Evolutionary conservation across 1,284 basidiomycete genomes (phyloP), one percentile per base, ranked within the genome.

Genomic region (Marasmius sp.): DNA sequence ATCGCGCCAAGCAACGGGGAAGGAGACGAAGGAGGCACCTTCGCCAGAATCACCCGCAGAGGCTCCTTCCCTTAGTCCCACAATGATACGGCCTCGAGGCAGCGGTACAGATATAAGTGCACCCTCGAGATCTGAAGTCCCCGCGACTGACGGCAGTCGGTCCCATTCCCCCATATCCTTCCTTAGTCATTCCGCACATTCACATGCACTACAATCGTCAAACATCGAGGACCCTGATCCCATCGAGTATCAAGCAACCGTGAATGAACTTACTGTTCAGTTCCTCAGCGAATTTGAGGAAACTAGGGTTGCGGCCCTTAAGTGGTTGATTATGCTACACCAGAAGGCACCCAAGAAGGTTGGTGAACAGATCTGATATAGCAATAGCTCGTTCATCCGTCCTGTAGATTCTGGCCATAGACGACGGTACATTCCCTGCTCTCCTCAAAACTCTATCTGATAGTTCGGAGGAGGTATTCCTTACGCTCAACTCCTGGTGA

Each of bases 261-360:
- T 99, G 58, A 94, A 93, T 70, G 92, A 93, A 53, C 78, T 99
- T 65, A 98, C 95, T 1, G 80, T 97, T 58, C 95, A 98, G 70
- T 95, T 99, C 71, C 74, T 98, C 73, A 96, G 94, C 74, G 95
- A 98, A 74, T 94, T 95, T 71, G 97, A 97, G 70, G 95, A 98
- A 72, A 98, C 97, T 0, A 82, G 97, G 48, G 93, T 99, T 6
- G 94, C 95, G 27, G 95, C 97, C 3, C 79, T 99, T 66, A 95
- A 97, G 77, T 99, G 97, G 97, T 80, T 99, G 37, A 89, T 98
- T 57, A 99, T 99, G 97, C 79, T 99, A 58, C 97, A 99, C 76
- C 92, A 95, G 72, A 98, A 98, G 72, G 94, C 94, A 18, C 97
- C 97, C 0, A 93, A 91, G 75, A 97, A 97, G 85, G 93, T 91